phyloP scores from a whole-genome alignment of 192 early-diverging fungal genomes.

The Diversispora epigaea region DNA sequence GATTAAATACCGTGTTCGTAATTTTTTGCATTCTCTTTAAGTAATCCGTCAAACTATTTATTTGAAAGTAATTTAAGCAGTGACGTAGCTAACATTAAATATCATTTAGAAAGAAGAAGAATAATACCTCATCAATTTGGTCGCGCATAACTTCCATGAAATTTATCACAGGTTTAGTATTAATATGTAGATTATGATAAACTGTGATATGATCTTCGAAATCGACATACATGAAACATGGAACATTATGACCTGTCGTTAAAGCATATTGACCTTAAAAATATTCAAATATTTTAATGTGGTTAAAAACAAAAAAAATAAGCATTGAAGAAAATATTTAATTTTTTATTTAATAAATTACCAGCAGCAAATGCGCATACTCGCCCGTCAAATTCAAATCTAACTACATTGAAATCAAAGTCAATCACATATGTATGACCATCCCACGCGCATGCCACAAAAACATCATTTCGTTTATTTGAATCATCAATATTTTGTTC shows the following conservation, averaged over 20 bases:
- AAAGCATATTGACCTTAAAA: slow-evolving; percentile 58
- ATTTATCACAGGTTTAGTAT: slow-evolving; percentile 43
- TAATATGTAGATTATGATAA: slow-evolving; percentile 55
- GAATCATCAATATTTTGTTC: not conserved
- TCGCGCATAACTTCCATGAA: slow-evolving; percentile 44
- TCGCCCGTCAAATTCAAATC: slow-evolving; percentile 57
- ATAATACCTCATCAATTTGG: slow-evolving; percentile 3
- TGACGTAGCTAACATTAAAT: too few relatives aligned
- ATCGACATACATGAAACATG: slow-evolving; percentile 60
- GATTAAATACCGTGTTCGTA: too few relatives aligned
- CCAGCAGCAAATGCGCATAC: slow-evolving; percentile 62
- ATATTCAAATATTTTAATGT: too few relatives aligned
- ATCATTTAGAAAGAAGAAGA: too few relatives aligned
- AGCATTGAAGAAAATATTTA: not conserved
- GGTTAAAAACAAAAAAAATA: not conserved
- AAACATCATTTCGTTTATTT: slow-evolving; percentile 43
- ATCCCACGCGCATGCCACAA: slow-evolving; percentile 61
- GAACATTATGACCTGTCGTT: slow-evolving; percentile 48
- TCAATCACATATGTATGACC: slow-evolving; percentile 59
- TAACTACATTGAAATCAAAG: slow-evolving; percentile 48
- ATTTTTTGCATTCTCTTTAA: too few relatives aligned
- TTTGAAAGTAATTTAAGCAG: too few relatives aligned
- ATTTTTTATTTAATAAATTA: slow-evolving; percentile 21
- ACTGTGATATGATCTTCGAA: slow-evolving; percentile 63
- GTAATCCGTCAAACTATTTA: too few relatives aligned